phyloP scores from a whole-genome alignment of 352 stramenopile species.

The Pythium rishiriense region DNA sequence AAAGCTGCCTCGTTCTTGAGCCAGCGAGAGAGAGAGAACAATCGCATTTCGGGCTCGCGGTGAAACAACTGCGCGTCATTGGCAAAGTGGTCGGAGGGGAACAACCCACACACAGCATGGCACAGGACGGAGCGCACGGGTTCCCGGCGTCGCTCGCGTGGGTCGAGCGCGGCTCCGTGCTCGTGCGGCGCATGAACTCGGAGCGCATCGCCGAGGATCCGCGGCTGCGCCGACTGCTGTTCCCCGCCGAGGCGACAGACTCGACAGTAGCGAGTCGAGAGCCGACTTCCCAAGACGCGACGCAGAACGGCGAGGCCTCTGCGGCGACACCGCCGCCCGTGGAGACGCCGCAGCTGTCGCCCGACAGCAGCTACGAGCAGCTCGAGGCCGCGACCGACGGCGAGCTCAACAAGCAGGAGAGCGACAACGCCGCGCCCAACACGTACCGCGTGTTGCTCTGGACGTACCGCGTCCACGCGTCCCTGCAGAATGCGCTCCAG shows the following conservation, averaged over 20 bases:
- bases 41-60: conserved; percentile 6
- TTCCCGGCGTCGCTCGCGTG: conserved; percentile 62
- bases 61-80: neutral
- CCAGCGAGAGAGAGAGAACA: conserved; percentile 16
- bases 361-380: conserved; percentile 64
- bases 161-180: conserved; percentile 79
- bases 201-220: conserved; percentile 85
- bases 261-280: conserved; percentile 25
- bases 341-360: conserved; percentile 24
- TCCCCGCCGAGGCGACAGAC: conserved; percentile 24
- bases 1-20: conserved; percentile 11
- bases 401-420: conserved; percentile 69
- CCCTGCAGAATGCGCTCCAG: conserved; percentile 69
- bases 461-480: conserved; percentile 78
- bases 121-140: neutral
- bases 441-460: conserved; percentile 74
- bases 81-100: too few relatives aligned
- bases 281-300: neutral
- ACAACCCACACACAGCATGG: too few relatives aligned
- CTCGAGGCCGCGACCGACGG: conserved; percentile 60
- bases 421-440: conserved; percentile 68
- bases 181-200: conserved; percentile 89
- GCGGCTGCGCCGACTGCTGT: conserved; percentile 64
- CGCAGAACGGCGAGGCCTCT: too few relatives aligned
- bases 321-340: conserved; percentile 1